Percentiles rank a stretch among this genome's conserved stretches.
Conservation (phyloP, 345 rosid genomes). For the Raphanus raphanistrum region DNA sequence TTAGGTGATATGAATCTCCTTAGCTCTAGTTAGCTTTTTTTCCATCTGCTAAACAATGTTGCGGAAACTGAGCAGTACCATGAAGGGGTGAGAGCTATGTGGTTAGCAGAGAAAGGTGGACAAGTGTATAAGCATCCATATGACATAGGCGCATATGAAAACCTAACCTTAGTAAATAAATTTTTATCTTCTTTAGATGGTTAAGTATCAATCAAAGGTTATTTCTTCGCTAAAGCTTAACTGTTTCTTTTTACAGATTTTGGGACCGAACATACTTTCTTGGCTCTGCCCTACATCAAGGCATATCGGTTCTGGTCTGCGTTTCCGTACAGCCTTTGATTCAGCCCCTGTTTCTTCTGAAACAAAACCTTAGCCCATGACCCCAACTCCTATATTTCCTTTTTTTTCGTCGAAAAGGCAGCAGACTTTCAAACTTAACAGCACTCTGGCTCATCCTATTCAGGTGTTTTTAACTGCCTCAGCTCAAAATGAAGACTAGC, state of each 20-base stretch:
- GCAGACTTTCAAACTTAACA: conserved; percentile 22
- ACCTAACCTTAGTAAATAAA: conserved; percentile 60
- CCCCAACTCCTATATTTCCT: not conserved
- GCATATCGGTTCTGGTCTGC: conserved; percentile 77
- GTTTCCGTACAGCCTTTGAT: conserved; percentile 65
- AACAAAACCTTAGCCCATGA: conserved; percentile 27
- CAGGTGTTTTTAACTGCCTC: conserved; percentile 19
- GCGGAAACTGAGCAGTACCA: conserved; percentile 57
- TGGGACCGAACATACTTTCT: conserved; percentile 71
- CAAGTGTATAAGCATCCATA: conserved; percentile 82
- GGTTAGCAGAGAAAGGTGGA: conserved; percentile 95
- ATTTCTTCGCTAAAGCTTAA: not conserved
- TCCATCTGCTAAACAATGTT: conserved; percentile 2
- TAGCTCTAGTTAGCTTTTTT: not conserved
- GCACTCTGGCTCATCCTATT: not conserved
- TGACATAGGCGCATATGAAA: conserved; percentile 68
- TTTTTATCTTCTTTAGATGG: not conserved
- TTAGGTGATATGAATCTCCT: conserved; percentile 2
- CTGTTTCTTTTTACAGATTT: conserved; percentile 48
- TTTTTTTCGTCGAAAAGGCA: not conserved
- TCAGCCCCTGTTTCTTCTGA: conserved; percentile 31
- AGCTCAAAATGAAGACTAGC: conserved; percentile 9
- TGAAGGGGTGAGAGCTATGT: conserved; percentile 93
- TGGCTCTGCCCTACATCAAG: conserved; percentile 74
- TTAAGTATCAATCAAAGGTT: not conserved